Conservation (phyloP, 2,329 filamentous ascomycete genomes). For the Beauveria sp. region DNA sequence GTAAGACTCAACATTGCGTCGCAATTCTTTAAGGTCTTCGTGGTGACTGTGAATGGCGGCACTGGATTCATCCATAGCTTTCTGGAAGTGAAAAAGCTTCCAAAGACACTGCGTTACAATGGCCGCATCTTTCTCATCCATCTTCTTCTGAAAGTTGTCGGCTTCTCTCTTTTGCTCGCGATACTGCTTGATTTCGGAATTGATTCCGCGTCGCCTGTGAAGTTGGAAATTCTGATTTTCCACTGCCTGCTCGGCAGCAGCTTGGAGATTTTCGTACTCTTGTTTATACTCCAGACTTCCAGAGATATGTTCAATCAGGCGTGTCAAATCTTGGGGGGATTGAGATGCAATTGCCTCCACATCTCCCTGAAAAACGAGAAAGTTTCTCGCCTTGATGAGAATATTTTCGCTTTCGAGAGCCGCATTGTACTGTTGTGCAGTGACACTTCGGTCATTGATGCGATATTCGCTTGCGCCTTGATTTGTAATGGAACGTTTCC, state of each 20-base stretch:
- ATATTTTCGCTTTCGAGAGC: conserved; percentile 91
- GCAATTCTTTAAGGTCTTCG: conserved; percentile 87
- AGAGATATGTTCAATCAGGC: conserved; percentile 94
- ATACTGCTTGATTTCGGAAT: conserved; percentile 96
- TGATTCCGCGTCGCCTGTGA: conserved; percentile 84
- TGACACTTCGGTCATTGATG: conserved; percentile 88
- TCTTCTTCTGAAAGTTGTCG: conserved; percentile 86
- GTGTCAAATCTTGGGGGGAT: conserved; percentile 86
- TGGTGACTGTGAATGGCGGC: conserved; percentile 88
- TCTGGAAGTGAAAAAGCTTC: conserved; percentile 95
- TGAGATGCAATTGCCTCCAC: conserved; percentile 96
- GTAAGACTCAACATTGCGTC: conserved; percentile 78
- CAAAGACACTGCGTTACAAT: conserved; percentile 90
- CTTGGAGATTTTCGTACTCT: conserved; percentile 87
- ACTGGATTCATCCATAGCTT: conserved; percentile 84
- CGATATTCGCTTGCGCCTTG: conserved; percentile 89
- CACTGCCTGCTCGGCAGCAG: conserved; percentile 74
- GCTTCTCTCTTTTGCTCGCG: conserved; percentile 95
- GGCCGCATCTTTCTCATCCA: conserved; percentile 81
- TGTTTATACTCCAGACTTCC: conserved; percentile 91
- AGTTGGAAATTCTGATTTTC: conserved; percentile 87
- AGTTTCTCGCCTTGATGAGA: conserved; percentile 94
- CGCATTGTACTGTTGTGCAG: conserved; percentile 87
- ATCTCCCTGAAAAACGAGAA: conserved; percentile 96
- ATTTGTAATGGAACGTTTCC: conserved; percentile 91